Conservation (phyloP, 768 basidiomycete genomes). For the Mycena rebaudengoi region DNA sequence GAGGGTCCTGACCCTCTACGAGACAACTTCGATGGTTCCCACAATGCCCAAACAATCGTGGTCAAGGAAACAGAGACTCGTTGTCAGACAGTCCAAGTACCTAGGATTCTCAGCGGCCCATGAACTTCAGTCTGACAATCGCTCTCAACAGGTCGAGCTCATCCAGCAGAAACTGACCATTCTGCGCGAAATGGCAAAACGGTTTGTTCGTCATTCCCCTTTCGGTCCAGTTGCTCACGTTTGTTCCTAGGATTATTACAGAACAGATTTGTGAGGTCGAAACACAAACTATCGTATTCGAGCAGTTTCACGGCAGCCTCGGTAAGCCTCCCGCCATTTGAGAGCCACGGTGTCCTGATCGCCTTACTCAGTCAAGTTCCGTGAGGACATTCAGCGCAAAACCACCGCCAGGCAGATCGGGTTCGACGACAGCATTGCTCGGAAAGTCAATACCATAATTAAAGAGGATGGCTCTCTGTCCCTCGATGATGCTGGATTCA, state of each 20-base stretch:
- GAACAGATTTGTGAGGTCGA: conserved; percentile 42
- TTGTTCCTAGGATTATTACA: conserved; percentile 30
- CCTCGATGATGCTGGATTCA: conserved; percentile 24
- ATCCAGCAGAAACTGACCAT: conserved; percentile 39
- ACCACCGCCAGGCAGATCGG: conserved; percentile 27
- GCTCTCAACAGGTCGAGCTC: conserved; percentile 22
- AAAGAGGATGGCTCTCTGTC: conserved; percentile 30
- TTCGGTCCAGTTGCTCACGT: not conserved
- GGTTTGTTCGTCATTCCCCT: conserved; percentile 12
- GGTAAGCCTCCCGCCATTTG: not conserved
- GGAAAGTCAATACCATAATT: conserved; percentile 23
- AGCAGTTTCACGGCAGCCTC: conserved; percentile 22
- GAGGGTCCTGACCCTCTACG: conserved; percentile 9
- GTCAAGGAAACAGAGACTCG: conserved; percentile 23
- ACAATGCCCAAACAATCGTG: conserved; percentile 28
- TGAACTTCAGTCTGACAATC: not conserved
- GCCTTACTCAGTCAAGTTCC: too few species aligned
- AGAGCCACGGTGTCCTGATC: not conserved
- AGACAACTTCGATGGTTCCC: conserved; percentile 28
- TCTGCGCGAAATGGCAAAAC: conserved; percentile 38
- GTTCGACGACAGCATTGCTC: conserved; percentile 27
- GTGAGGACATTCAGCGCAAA: conserved; percentile 29
- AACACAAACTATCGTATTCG: conserved; percentile 37
- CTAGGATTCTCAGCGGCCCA: not conserved
- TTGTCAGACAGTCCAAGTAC: conserved; percentile 13